phyloP scores from a whole-genome alignment of 2,329 filamentous ascomycete genomes.

The Calcarisporium arbuscula region DNA sequence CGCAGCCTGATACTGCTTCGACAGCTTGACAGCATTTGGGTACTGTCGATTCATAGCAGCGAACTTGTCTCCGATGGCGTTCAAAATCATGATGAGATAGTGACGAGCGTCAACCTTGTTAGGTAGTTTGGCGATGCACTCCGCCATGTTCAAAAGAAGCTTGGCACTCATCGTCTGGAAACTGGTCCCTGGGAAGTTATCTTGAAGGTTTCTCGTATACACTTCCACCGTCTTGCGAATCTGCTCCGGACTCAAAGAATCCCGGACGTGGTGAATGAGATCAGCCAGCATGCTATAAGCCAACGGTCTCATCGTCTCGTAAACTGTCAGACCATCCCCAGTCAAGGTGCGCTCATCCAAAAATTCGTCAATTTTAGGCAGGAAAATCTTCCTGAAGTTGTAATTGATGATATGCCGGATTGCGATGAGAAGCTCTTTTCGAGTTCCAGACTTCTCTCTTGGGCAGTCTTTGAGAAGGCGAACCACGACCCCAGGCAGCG shows the following conservation, averaged over 20 bases:
- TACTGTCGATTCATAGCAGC: conserved; percentile 97
- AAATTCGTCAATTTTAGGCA: conserved; percentile 90
- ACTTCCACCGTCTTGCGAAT: conserved; percentile 95
- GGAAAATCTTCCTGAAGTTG: conserved; percentile 92
- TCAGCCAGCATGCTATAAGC: conserved; percentile 99
- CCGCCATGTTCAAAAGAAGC: conserved; percentile 92
- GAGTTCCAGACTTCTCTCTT: conserved; percentile 83
- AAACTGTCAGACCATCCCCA: conserved; percentile 91
- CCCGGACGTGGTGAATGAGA: conserved; percentile 92
- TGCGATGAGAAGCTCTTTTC: conserved; percentile 92
- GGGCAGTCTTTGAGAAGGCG: conserved; percentile 89
- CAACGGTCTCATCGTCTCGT: conserved; percentile 90
- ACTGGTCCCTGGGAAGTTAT: conserved; percentile 93
- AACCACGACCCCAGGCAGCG: conserved; percentile 83
- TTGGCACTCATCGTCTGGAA: conserved; percentile 99
- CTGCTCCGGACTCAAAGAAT: conserved; percentile 80
- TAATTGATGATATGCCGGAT: conserved; percentile 99
- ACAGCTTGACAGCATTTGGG: conserved; percentile 88
- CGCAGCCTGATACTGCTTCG: conserved; percentile 65
- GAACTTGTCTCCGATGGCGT: conserved; percentile 97
- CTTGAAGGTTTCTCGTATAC: conserved; percentile 92
- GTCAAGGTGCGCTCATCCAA: conserved; percentile 91
- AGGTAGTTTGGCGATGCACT: conserved; percentile 89
- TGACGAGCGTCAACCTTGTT: conserved; percentile 93
- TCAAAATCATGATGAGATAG: conserved; percentile 93